Percentiles rank a stretch among this genome's conserved stretches.
These are phyloP conservation scores for Lasiosphaeria hispida DNA, from an alignment of 495 filamentous ascomycete genomes.

Conservation along the genomic window DNA sequence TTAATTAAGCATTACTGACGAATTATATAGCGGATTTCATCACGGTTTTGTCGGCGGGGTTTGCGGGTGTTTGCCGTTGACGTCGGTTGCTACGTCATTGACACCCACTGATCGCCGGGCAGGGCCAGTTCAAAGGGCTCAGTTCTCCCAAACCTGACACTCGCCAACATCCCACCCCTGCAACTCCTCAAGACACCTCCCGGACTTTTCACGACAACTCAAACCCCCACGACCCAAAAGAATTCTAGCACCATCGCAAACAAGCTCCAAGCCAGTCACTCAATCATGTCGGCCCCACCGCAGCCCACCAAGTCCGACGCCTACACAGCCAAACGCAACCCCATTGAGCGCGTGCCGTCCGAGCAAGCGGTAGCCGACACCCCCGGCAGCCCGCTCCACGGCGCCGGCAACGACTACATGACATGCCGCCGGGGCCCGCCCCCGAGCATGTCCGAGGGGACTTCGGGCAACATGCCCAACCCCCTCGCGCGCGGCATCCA, in stretches of 20 bases:
- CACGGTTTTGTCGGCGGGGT: no score
- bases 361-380: slow-evolving; percentile 44
- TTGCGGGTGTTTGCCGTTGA: no score
- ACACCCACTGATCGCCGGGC: no score
- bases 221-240: neutral
- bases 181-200: no score
- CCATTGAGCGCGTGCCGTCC: slow-evolving; percentile 44
- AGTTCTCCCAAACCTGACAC: no score
- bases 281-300: slow-evolving; percentile 27
- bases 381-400: slow-evolving; percentile 12
- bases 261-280: neutral
- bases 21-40: no score
- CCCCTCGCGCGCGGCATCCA: slow-evolving; percentile 38
- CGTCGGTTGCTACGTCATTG: no score
- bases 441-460: slow-evolving; percentile 21
- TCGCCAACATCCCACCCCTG: no score
- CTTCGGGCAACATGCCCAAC: slow-evolving; percentile 22
- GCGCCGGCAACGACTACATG: slow-evolving; percentile 27
- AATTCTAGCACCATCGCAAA: neutral
- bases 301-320: slow-evolving; percentile 54
- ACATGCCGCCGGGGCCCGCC: slow-evolving; percentile 18
- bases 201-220: neutral
- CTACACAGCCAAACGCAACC: slow-evolving; percentile 45
- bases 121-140: no score
- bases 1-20: no score